phyloP scores from a whole-genome alignment of 495 filamentous ascomycete species.

The Bombardia bombarda region DNA sequence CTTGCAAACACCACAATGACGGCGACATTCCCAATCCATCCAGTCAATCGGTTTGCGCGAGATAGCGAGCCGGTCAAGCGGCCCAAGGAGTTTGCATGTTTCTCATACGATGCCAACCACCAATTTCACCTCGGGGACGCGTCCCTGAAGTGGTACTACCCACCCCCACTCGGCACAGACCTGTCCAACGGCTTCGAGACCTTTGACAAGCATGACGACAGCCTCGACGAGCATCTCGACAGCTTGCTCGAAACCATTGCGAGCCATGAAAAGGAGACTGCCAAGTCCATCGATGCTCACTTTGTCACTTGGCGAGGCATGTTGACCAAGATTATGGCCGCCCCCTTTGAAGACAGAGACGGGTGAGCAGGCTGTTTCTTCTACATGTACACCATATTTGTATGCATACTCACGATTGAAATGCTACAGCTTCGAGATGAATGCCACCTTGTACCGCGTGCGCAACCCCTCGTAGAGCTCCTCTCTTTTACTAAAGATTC shows the following conservation, averaged over 20 bases:
- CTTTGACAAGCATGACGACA: slow-evolving; percentile 77
- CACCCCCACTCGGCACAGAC: slow-evolving; percentile 60
- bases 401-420: not conserved
- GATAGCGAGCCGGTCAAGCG: slow-evolving; percentile 57
- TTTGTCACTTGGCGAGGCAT: slow-evolving; percentile 94
- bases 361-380: slow-evolving; percentile 44
- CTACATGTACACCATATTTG: slow-evolving; percentile 3
- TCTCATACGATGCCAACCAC: slow-evolving; percentile 83
- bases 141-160: slow-evolving; percentile 82
- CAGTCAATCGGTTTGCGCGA: slow-evolving; percentile 51
- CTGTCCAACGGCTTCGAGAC: slow-evolving; percentile 72
- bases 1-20: slow-evolving; percentile 14
- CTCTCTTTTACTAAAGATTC: slow-evolving; percentile 1
- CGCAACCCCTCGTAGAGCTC: slow-evolving; percentile 17
- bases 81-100: slow-evolving; percentile 79
- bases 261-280: slow-evolving; percentile 57
- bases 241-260: slow-evolving; percentile 70
- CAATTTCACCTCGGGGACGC: slow-evolving; percentile 66
- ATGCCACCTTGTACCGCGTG: slow-evolving; percentile 85
- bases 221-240: slow-evolving; percentile 80
- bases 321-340: slow-evolving; percentile 96
- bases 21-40: slow-evolving; percentile 52
- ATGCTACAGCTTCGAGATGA: slow-evolving; percentile 78
- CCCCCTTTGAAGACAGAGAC: slow-evolving; percentile 73
- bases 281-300: slow-evolving; percentile 61